Evolutionary conservation across 1,139 yeast genomes (phyloP), one percentile per base, ranked within the genome.

Genomic region (Hemisphaericaspora subhashii): DNA sequence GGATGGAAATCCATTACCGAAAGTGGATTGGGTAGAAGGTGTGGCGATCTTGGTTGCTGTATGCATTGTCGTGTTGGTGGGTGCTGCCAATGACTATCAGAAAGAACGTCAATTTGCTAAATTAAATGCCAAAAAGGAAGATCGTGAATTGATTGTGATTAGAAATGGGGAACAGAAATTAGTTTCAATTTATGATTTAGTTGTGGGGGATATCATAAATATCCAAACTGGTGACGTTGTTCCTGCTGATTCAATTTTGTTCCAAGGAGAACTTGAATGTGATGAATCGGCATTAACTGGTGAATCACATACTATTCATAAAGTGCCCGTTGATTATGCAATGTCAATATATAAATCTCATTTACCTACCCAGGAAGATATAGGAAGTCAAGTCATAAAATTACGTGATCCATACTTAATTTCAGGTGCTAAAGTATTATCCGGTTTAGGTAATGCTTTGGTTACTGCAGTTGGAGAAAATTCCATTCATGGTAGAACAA

Each of bases 1-100:
- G 10, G 86, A 87, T 50, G 95, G 96, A 17, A 69, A 77, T 17
- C 68, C 78, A 14, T 58, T 82, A 39, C 96, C 96, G 13, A 79
- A 80, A 52, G 92, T 90, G 20, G 95, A 89, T 57, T 89, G 97
- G 97, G 96, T 94, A 35, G 99, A 92, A 68, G 99, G 99, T 50
- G 96, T 90, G 31, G 98, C 98, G 31, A 94, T 94, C 57, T 77
- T 94, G 50, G 86, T 85, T 14, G 99, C 99, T 13, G 86, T 94
- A 21, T 55, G 81, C 8, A 92, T 94, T 45, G 98, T 94, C 29
- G 96, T 94, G 5, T 50, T 87, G 3, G 98, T 94, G 11, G 96
- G 97, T 36, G 95, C 97, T 2, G 85, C 80, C 14, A 94, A 94
- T 61, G 98, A 94, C 63, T 94, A 86, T 69, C 97, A 92, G 59